Percentiles rank a stretch among this genome's conserved stretches.
Evolutionary conservation across 331 rosid species (phyloP).

Genomic region (Malus hybrid): DNA sequence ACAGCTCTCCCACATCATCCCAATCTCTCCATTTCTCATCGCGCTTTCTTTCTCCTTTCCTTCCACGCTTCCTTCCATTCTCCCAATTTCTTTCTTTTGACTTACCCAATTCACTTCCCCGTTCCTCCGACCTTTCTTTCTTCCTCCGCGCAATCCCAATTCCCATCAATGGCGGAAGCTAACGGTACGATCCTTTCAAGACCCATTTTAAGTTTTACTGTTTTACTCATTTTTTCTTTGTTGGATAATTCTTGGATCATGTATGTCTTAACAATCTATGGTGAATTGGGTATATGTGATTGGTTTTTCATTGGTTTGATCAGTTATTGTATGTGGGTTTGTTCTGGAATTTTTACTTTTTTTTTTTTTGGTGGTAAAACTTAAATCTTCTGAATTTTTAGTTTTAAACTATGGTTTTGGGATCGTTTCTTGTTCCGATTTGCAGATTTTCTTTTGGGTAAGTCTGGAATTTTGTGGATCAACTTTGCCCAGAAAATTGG

Average conservation of each 20-base stretch:
- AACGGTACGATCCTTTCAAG: not conserved
- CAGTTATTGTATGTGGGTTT: not conserved
- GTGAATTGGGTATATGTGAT: not conserved
- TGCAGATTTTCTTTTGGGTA: not conserved
- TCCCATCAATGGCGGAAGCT: constrained; percentile 33
- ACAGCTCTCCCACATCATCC: not conserved
- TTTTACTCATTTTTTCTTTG: not conserved
- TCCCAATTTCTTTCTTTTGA: not conserved
- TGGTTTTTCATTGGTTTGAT: not conserved
- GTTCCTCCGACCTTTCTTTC: not conserved
- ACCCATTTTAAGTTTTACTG: not conserved
- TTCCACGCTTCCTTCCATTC: not conserved
- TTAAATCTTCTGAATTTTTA: not conserved
- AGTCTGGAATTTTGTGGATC: not conserved
- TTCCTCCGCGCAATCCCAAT: not conserved
- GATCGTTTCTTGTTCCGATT: not conserved
- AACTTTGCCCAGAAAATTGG: not conserved
- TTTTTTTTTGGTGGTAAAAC: not conserved
- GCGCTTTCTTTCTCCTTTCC: not conserved
- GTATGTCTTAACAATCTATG: not conserved
- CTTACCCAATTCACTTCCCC: not conserved
- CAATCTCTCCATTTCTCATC: not conserved
- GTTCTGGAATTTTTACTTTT: not conserved
- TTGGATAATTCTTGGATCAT: not conserved
- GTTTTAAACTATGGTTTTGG: not conserved